A percentile compares a stretch with the other conserved stretches of the same genome.
Conservation (phyloP, 2,329 filamentous ascomycete genomes). For the Fusarium sp. region DNA sequence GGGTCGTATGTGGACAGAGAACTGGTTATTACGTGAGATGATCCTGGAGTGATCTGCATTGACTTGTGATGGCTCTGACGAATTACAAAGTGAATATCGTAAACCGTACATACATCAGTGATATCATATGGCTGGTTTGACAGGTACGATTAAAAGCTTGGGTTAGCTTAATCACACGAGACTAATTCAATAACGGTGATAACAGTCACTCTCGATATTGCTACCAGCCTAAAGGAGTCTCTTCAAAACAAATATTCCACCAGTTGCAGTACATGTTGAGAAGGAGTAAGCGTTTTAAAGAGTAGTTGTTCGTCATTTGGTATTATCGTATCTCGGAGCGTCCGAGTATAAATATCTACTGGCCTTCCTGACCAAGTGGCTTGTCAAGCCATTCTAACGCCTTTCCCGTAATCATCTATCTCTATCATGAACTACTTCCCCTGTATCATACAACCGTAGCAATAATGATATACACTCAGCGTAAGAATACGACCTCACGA, state of each 20-base stretch:
- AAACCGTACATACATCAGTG: not conserved
- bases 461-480: conserved; percentile 14
- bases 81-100: not conserved
- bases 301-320: conserved; percentile 27
- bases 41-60: not conserved
- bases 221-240: not conserved
- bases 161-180: conserved; percentile 1
- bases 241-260: too few species aligned
- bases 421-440: conserved; percentile 13
- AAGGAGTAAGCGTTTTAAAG: not conserved
- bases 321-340: conserved; percentile 32
- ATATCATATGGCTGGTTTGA: not conserved
- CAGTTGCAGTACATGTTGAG: not conserved
- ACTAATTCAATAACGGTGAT: not conserved
- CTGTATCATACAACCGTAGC: conserved; percentile 30
- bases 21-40: not conserved
- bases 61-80: not conserved
- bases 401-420: conserved; percentile 18
- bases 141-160: conserved; percentile 1
- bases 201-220: too few species aligned
- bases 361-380: conserved; percentile 26
- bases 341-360: conserved; percentile 39
- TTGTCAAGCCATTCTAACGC: conserved; percentile 25
- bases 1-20: not conserved
- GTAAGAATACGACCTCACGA: not conserved